These are phyloP conservation scores for Forsythia viridissima DNA, from an alignment of 257 asterid genomes.

Conservation along the genomic window DNA sequence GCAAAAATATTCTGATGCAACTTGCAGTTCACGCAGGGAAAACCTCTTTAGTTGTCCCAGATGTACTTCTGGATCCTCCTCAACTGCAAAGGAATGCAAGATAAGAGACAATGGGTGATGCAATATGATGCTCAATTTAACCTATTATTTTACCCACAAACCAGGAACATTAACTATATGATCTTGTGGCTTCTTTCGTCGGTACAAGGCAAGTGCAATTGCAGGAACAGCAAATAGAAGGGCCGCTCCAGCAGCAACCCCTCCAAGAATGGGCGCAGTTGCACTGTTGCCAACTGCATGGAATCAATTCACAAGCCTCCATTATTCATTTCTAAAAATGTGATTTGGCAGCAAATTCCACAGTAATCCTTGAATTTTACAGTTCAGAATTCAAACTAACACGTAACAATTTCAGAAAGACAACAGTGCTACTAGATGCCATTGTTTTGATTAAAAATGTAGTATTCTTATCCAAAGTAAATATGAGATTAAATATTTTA, in stretches of 20 bases:
- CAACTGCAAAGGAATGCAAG: constrained; percentile 55
- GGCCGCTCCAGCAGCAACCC: constrained; percentile 91
- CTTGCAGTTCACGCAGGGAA: constrained; percentile 82
- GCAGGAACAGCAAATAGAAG: constrained; percentile 83
- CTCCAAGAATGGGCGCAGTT: constrained; percentile 88
- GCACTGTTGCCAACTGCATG: constrained; percentile 68
- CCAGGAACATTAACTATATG: constrained; percentile 94
- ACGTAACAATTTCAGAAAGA: not conserved
- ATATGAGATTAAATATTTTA: too few species aligned
- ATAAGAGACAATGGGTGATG: constrained; percentile 5
- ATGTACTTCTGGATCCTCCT: constrained; percentile 95
- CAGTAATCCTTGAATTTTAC: constrained; percentile 5
- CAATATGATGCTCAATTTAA: constrained; percentile 9
- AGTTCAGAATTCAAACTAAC: constrained; percentile 11
- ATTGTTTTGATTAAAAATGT: too few species aligned
- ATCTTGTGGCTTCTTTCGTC: constrained; percentile 78
- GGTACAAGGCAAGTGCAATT: constrained; percentile 70
- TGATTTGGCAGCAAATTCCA: not conserved
- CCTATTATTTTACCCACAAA: constrained; percentile 36
- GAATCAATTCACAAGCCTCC: constrained; percentile 9
- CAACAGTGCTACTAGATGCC: too few species aligned
- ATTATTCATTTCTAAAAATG: constrained; percentile 10
- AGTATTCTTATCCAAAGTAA: too few species aligned
- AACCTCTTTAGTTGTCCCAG: constrained; percentile 89
- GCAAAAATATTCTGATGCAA: constrained; percentile 77